Evolutionary conservation across 305 asterid species (phyloP), one percentile per base, ranked within the genome.

Genomic region (Fraxinus sp.): DNA sequence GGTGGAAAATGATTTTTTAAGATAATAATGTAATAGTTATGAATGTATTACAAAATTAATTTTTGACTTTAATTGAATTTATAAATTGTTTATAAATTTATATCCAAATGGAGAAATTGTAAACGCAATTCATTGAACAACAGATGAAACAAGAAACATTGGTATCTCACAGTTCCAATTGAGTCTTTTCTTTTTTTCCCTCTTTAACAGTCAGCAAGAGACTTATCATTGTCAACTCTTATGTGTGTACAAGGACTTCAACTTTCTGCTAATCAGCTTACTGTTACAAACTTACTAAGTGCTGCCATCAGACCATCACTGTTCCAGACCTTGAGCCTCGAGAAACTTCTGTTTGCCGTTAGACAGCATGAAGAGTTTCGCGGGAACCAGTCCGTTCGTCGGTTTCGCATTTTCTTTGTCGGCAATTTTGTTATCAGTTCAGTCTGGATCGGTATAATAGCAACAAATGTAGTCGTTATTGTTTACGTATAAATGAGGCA

Each of bases 261-360:
- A 88, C 90, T 96, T 98, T 88, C 93, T 87, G 39, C 95, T 92
- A n/a, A 96, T 95, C 86, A 96, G 87, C 91, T 92, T 96, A 82
- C 98, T 96, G 77, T 89, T 92, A 1, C 28, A 0, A 26, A 26
- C 28, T 26, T 26, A 33, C 87, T 89, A 1, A 92, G 62, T n/a
- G 97, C 98, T 93, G 85, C 92, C 98, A 84, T 93, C 96, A 4
- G 97, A 91, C 99, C 99, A 96, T 98, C 99, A 96, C 77, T 96
- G 98, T 84, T 96, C 99, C 90, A 96, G 78, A 0, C 98, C 95
- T 30, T 96, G 99, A 4, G 99, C 99, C 84, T 96, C 98, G 0
- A 93, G 87, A 86, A 96, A 93, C 92, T 90, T 96, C 85, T 96
- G 98, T 86, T 92, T 95, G 43, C 96, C 97, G 82, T 93, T 96